Base-by-base conservation (phyloP, 176 grass and related monocot species). In the Oryza longistaminata region DNA sequence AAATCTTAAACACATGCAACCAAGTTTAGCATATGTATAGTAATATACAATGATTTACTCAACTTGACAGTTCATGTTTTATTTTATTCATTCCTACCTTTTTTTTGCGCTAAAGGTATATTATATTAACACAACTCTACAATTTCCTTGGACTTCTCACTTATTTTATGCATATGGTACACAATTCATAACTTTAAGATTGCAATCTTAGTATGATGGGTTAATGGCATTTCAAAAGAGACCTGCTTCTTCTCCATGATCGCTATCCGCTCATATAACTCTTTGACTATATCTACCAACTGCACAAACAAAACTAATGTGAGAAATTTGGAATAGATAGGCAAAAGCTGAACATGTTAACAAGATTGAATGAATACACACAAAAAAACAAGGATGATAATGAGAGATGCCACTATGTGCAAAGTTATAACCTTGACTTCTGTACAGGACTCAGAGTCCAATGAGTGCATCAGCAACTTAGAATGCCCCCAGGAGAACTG, bases 191-290 rank as follows among this genome's bases (percentile, higher is more conserved):
- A 80, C 65, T 37, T 88, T 35, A 75, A 75, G 64, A 70, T 52
- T 60, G 2, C 12, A 76, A 40, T 4, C 43, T 64, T 62, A 24
- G 27, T 76, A 76, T 70, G 39, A 70, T 8, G 17, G 0, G 49
- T 70, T 46, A 70, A 44, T 24, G 2, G 12, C 11, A 68, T 84
- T 81, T 64, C 25, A 22, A 53, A 78, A 82, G 77, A 92, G 60
- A 94, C 93, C 93, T 95, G 93, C 70, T 93, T 93, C 81, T 77
- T 82, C 76, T 95, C 88, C 81, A 93, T 74, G 25, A 21, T 5
- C 29, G 50, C 70, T 58, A 89, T 87, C 42, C 88, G 85, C 45
- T 70, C 82, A 29, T 73, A 83, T 66, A 95, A 73, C 43, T 91
- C 86, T 88, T 83, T 86, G 16, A 93, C 76, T 9, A 45, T 67